Evolutionary conservation across 768 basidiomycete genomes (phyloP).

Genomic region (Tylopilus plumbeoviolaceoides): DNA sequence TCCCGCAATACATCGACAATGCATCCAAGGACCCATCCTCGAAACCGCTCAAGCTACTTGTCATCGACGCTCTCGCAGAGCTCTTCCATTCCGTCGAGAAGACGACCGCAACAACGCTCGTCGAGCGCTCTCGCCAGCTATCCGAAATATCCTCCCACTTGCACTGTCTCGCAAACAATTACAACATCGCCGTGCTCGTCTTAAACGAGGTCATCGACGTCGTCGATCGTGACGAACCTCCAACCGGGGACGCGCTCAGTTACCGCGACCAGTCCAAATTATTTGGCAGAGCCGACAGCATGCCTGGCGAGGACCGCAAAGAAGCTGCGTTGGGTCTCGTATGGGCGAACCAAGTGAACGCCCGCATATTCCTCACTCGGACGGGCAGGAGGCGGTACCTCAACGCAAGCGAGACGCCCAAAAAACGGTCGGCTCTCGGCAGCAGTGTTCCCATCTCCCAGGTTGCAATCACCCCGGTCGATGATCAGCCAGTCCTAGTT

Average conservation of each 20-base stretch:
- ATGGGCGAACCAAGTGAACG: slow-evolving; percentile 93
- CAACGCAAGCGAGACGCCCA: slow-evolving; percentile 31
- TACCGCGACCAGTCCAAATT: slow-evolving; percentile 74
- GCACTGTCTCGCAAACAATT: slow-evolving; percentile 61
- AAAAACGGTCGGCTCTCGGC: slow-evolving; percentile 23
- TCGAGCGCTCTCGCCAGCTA: slow-evolving; percentile 71
- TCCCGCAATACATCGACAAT: slow-evolving; percentile 49
- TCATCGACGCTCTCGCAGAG: slow-evolving; percentile 88
- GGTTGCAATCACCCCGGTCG: slow-evolving; percentile 16
- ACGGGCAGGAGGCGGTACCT: slow-evolving; percentile 66
- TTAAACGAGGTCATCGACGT: slow-evolving; percentile 88
- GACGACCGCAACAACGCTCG: slow-evolving; percentile 56
- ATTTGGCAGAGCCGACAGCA: slow-evolving; percentile 64
- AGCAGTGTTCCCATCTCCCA: background rate
- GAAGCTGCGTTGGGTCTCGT: slow-evolving; percentile 84
- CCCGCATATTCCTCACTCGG: slow-evolving; percentile 75
- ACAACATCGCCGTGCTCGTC: slow-evolving; percentile 72
- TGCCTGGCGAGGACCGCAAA: slow-evolving; percentile 58
- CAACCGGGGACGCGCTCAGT: slow-evolving; percentile 33
- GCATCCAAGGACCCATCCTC: slow-evolving; percentile 26
- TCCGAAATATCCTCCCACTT: slow-evolving; percentile 63
- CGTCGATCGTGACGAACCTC: slow-evolving; percentile 39
- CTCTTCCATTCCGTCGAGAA: slow-evolving; percentile 68
- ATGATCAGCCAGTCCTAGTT: slow-evolving; percentile 50
- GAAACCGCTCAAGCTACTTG: slow-evolving; percentile 69